Conservation (phyloP, 176 grass and related monocot genomes). For the Areca catechu region DNA sequence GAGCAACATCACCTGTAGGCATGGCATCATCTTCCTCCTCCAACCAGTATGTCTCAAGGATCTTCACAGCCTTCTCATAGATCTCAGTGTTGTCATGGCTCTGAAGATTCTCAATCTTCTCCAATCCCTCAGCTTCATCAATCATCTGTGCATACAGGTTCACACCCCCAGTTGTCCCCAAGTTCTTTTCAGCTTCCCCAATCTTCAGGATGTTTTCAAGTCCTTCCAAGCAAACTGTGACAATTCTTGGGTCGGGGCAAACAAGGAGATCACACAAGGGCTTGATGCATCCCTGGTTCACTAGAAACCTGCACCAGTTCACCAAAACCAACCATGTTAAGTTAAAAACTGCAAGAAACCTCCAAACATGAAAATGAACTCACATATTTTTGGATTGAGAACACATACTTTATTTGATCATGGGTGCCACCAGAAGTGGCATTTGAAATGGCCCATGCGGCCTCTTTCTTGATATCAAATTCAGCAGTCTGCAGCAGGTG, state of each 20-base stretch:
- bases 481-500: slow-evolving; percentile 62
- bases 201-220: slow-evolving; percentile 87
- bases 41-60: slow-evolving; percentile 77
- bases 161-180: slow-evolving; percentile 43
- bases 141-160: slow-evolving; percentile 71
- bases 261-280: slow-evolving; percentile 83
- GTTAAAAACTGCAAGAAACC: no score
- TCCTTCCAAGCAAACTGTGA: slow-evolving; percentile 82
- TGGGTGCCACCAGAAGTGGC: slow-evolving; percentile 66
- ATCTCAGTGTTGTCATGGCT: slow-evolving; percentile 90
- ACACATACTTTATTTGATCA: slow-evolving; percentile 56
- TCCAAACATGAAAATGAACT: not conserved
- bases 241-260: slow-evolving; percentile 77
- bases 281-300: slow-evolving; percentile 85
- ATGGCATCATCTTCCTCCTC: slow-evolving; percentile 73
- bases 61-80: slow-evolving; percentile 92
- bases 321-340: no score
- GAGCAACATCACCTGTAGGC: slow-evolving; percentile 37
- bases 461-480: slow-evolving; percentile 79
- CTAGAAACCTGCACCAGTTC: slow-evolving; percentile 42
- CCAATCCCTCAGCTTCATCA: slow-evolving; percentile 85
- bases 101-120: slow-evolving; percentile 96
- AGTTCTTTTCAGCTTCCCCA: slow-evolving; percentile 65
- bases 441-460: slow-evolving; percentile 68
- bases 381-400: not conserved